These are phyloP conservation scores for Graphilbum fragrans DNA, from an alignment of 2,329 filamentous ascomycete genomes.

Conservation along the genomic window DNA sequence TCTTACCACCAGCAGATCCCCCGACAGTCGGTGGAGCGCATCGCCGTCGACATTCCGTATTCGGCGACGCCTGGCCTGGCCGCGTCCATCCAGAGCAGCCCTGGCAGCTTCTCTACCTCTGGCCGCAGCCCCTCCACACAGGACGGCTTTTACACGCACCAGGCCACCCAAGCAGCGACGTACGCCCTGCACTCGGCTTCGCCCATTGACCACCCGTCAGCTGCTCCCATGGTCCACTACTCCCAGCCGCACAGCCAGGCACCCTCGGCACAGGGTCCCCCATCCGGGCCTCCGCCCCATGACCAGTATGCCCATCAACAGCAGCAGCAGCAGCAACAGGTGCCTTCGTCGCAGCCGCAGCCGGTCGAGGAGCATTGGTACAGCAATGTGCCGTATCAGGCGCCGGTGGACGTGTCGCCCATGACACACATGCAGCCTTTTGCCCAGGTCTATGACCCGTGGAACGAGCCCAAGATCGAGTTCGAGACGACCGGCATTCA, in stretches of 20 bases:
- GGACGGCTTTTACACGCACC: constrained; percentile 46
- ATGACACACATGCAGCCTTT: constrained; percentile 40
- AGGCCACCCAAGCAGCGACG: constrained; percentile 31
- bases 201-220: constrained; percentile 26
- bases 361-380: constrained; percentile 39
- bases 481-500: constrained; percentile 46
- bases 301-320: constrained; percentile 7
- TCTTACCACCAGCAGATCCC: constrained; percentile 34
- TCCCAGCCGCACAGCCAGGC: constrained; percentile 24
- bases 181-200: constrained; percentile 36
- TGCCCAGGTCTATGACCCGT: constrained; percentile 40
- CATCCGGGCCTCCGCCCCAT: constrained; percentile 9
- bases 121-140: constrained; percentile 40
- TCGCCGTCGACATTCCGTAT: constrained; percentile 38
- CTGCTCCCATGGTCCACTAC: constrained; percentile 24
- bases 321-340: constrained; percentile 15
- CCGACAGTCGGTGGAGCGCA: constrained; percentile 33
- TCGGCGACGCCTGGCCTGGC: constrained; percentile 32
- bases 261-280: constrained; percentile 22
- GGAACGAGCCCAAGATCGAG: constrained; percentile 39
- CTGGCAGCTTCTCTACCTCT: constrained; percentile 44
- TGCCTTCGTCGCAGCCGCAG: not conserved
- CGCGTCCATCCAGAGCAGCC: constrained; percentile 42
- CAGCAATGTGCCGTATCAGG: constrained; percentile 35
- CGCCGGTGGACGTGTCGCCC: constrained; percentile 43